Percentiles rank a stretch among this genome's conserved stretches.
Evolutionary conservation across 257 asterid species (phyloP).

Genomic region (Leonotis leonurus): DNA sequence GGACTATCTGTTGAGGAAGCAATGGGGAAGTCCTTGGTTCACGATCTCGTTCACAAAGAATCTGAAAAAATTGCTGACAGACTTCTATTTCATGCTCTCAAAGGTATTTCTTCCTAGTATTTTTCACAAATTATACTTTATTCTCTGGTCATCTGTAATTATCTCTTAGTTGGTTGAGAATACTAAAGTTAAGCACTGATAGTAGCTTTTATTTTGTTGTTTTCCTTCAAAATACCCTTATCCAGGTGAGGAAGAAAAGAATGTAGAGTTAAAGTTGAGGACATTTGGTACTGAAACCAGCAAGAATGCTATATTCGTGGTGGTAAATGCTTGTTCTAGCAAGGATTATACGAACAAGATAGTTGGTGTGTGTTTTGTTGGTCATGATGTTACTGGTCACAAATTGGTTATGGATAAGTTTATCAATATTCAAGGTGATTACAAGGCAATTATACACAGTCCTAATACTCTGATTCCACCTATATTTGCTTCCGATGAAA

Average conservation of each 20-base stretch:
- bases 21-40: constrained; percentile 68
- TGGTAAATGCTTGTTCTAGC: constrained; percentile 93
- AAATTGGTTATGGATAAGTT: constrained; percentile 79
- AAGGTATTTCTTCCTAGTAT: constrained; percentile 30
- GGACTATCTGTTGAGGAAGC: constrained; percentile 60
- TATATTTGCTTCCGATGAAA: constrained; percentile 78
- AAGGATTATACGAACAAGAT: constrained; percentile 52
- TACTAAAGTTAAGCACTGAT: background rate
- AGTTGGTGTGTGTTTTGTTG: constrained; percentile 79
- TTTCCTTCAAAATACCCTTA: background rate
- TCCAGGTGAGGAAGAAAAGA: constrained; percentile 76
- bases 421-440: constrained; percentile 73
- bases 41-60: constrained; percentile 56
- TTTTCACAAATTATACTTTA: background rate
- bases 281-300: constrained; percentile 51
- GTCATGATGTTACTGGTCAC: constrained; percentile 79
- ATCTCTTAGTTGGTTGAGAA: constrained; percentile 1
- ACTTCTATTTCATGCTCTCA: constrained; percentile 55
- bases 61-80: constrained; percentile 49
- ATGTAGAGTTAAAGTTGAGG: constrained; percentile 61
- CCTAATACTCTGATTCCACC: constrained; percentile 82
- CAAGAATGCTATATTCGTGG: constrained; percentile 50
- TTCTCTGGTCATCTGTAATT: background rate
- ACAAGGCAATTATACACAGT: constrained; percentile 71
- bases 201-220: background rate